phyloP scores from a whole-genome alignment of 345 rosid genomes.

The Corchorus capsularis region DNA sequence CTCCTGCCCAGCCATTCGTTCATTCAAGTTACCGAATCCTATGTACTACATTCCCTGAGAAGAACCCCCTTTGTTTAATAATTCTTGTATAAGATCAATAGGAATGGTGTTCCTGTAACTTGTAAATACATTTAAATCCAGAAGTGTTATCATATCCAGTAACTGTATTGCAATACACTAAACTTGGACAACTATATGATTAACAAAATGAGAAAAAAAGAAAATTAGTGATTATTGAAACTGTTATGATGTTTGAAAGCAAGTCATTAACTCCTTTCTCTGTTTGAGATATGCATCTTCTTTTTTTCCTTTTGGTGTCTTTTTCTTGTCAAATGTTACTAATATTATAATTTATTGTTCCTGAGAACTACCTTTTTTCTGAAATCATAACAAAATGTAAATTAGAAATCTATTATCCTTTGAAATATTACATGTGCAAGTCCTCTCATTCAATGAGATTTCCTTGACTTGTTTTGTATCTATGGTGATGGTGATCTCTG shows the following conservation, averaged over 20 bases:
- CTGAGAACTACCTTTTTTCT: too few relatives aligned
- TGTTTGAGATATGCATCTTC: too few relatives aligned
- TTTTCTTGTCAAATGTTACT: too few relatives aligned
- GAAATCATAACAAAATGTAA: too few relatives aligned
- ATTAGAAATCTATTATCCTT: too few relatives aligned
- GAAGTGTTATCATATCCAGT: background rate
- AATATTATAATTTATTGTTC: too few relatives aligned
- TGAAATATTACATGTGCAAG: too few relatives aligned
- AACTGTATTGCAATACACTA: slow-evolving; percentile 9
- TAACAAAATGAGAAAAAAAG: background rate
- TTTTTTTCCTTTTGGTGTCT: too few relatives aligned
- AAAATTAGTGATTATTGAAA: background rate
- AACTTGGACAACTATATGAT: background rate
- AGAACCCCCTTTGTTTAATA: background rate
- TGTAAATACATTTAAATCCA: slow-evolving; percentile 15
- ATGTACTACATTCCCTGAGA: slow-evolving; percentile 76
- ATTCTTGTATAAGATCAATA: background rate
- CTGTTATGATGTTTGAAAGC: background rate
- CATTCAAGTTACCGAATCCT: slow-evolving; percentile 90
- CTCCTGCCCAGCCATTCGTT: slow-evolving; percentile 54
- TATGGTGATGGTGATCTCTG: background rate
- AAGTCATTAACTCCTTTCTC: too few relatives aligned
- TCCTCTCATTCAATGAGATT: background rate
- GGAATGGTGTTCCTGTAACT: slow-evolving; percentile 7
- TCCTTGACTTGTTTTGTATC: background rate